Evolutionary conservation across 768 basidiomycete species (phyloP), one percentile per base, ranked within the genome.

Genomic region (Pisolithus marmoratus): DNA sequence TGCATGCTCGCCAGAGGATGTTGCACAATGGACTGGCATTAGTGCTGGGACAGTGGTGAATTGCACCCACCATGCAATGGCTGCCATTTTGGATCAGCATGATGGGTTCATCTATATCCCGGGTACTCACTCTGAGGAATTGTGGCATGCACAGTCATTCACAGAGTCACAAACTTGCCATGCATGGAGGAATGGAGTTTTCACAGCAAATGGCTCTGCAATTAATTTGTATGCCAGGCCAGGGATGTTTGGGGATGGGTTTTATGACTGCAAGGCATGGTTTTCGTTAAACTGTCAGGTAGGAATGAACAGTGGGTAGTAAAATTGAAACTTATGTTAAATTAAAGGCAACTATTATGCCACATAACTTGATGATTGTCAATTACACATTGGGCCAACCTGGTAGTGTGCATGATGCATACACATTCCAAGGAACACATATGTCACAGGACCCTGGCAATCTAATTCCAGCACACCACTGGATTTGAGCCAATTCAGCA

Each of bases 321-420:
- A 23, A 22, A 49, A 38, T 12, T 5, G 23, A n/a, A 49, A 38
- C 36, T 41, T 22, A 8, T 9, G 31, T 38, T n/a, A 67, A n/a
- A n/a, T n/a, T n/a, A n/a, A n/a, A n/a, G 66, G 46, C 61, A 8
- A 57, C 65, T 8, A 60, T 59, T 0, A 56, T 66, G 22, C 48
- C 38, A 9, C 62, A 63, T 2, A 63, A 69, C 46, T 51, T 70
- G 1, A 50, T 50, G 1, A 64, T 68, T 6, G 58, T 69, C 8
- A 59, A 70, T 48, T 70, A 65, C 41, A 55, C 54, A 14, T 45
- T 65, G 9, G 66, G 67, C 2, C 59, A 61, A 17, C 58, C 58
- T 40, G 62, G 67, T 3, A 67, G 65, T 29, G 51, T 57, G 0
- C 68, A 69, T 50, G 60, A 65, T 43, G 44, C 22, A 24, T 26